phyloP scores from a whole-genome alignment of 1,139 yeast species.

The Yamadazyma diddensiae region DNA sequence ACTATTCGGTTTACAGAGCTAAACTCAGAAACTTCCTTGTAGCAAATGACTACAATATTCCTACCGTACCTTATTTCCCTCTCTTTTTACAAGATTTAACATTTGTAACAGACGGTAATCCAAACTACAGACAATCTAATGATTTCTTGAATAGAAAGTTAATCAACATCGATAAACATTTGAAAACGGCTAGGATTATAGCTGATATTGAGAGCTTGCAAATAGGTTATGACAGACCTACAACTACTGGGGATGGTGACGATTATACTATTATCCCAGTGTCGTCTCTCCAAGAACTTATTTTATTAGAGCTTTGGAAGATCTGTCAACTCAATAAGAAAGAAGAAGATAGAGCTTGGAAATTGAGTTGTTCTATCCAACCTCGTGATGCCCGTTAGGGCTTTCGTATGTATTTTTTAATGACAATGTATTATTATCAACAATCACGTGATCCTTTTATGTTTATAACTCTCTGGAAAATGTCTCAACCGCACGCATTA shows the following conservation, averaged over 20 bases:
- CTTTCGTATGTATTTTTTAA: conserved; percentile 5
- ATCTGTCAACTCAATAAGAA: conserved; percentile 56
- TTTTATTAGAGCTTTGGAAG: conserved; percentile 68
- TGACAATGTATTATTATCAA: conserved; percentile 3
- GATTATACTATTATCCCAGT: conserved; percentile 39
- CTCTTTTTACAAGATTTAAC: conserved; percentile 84
- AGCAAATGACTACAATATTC: conserved; percentile 54
- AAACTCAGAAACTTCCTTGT: conserved; percentile 58
- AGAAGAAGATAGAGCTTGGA: conserved; percentile 71
- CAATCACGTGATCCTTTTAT: neutral
- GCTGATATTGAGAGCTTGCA: conserved; percentile 81
- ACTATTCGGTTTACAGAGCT: conserved; percentile 71
- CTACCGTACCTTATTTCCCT: conserved; percentile 85
- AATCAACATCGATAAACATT: conserved; percentile 81
- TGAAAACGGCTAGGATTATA: conserved; percentile 68
- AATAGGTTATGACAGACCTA: conserved; percentile 44
- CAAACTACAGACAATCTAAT: conserved; percentile 60
- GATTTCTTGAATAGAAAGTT: conserved; percentile 57
- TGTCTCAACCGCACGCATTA: neutral
- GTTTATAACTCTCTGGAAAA: neutral
- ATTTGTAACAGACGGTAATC: conserved; percentile 84
- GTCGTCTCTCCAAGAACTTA: conserved; percentile 58
- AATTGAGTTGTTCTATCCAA: conserved; percentile 57
- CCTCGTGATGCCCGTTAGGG: conserved; percentile 31
- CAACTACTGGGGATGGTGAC: conserved; percentile 10